These are phyloP conservation scores for Catenaria anguillulae DNA, from an alignment of 371 early-diverging fungal species.

Conservation along the genomic window DNA sequence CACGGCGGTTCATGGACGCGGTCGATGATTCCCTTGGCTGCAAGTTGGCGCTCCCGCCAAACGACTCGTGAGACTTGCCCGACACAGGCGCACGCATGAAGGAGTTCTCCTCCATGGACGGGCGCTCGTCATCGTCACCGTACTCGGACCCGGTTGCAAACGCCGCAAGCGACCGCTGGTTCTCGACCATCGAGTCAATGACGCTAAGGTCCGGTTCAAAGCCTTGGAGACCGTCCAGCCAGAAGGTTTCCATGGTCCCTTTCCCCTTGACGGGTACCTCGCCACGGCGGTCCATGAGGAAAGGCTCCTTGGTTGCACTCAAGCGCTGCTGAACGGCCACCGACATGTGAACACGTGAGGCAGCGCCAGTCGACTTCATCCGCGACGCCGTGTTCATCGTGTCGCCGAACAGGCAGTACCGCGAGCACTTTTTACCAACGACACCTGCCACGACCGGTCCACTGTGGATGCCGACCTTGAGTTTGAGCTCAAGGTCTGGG, in stretches of 20 bases:
- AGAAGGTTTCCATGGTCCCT: slow-evolving; percentile 29
- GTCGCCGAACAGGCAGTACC: slow-evolving; percentile 12
- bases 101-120: no score
- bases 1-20: no score
- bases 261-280: slow-evolving; percentile 18
- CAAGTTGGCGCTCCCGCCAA: no score
- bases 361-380: background rate
- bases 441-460: slow-evolving; percentile 27
- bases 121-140: no score
- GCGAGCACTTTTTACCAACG: slow-evolving; percentile 19
- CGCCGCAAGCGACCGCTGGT: background rate
- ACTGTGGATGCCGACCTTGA: slow-evolving; percentile 21
- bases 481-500: slow-evolving; percentile 15
- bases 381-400: slow-evolving; percentile 11
- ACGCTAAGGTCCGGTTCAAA: background rate
- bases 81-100: no score
- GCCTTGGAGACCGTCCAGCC: slow-evolving; percentile 15
- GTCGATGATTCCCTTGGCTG: no score
- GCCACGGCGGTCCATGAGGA: background rate
- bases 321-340: background rate
- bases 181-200: background rate
- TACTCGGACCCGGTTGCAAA: background rate
- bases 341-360: background rate
- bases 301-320: background rate
- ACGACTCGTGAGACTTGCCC: no score